A percentile compares a stretch with the other conserved stretches of the same genome.
phyloP scores from a whole-genome alignment of 768 basidiomycete species.

The Punctularia strigosozonata region DNA sequence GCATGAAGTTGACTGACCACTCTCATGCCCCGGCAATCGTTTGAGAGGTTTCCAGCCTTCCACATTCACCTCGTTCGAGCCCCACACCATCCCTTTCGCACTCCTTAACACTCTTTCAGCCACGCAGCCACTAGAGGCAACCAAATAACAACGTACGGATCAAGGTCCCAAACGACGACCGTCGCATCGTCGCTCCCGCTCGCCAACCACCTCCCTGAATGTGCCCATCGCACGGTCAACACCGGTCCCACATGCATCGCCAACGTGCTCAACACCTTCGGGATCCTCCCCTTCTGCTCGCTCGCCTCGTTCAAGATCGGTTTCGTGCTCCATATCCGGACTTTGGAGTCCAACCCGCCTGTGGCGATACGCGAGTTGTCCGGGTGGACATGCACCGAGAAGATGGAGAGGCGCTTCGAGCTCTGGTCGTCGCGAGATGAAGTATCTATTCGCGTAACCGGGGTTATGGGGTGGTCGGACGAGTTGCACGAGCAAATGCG shows the following conservation, averaged over 20 bases:
- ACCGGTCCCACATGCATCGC: constrained; percentile 93
- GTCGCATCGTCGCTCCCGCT: constrained; percentile 95
- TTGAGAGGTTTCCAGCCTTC: constrained; percentile 96
- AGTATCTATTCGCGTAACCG: constrained; percentile 21
- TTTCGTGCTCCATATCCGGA: constrained; percentile 95
- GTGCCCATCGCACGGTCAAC: constrained; percentile 84
- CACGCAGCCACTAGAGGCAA: background rate
- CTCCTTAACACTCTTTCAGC: constrained; percentile 27
- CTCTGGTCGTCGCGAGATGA: constrained; percentile 48
- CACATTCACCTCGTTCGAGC: constrained; percentile 89
- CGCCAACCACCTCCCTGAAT: constrained; percentile 88
- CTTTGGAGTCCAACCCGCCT: constrained; percentile 89
- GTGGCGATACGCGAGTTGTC: constrained; percentile 97
- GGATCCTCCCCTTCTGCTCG: constrained; percentile 57
- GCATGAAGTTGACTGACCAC: constrained; percentile 44
- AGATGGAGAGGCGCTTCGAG: constrained; percentile 70
- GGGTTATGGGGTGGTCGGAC: background rate
- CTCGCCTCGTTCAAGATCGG: constrained; percentile 76
- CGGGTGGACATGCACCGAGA: constrained; percentile 89
- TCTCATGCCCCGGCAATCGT: constrained; percentile 87
- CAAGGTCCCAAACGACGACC: constrained; percentile 94
- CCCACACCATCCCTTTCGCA: constrained; percentile 83
- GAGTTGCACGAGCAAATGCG: constrained; percentile 8
- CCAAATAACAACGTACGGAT: constrained; percentile 57
- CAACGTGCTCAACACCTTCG: constrained; percentile 83